Percentiles rank a stretch among this genome's conserved stretches.
These are phyloP conservation scores for Chlorella sp. DNA, from an alignment of 139 green algal species.

Conservation along the genomic window DNA sequence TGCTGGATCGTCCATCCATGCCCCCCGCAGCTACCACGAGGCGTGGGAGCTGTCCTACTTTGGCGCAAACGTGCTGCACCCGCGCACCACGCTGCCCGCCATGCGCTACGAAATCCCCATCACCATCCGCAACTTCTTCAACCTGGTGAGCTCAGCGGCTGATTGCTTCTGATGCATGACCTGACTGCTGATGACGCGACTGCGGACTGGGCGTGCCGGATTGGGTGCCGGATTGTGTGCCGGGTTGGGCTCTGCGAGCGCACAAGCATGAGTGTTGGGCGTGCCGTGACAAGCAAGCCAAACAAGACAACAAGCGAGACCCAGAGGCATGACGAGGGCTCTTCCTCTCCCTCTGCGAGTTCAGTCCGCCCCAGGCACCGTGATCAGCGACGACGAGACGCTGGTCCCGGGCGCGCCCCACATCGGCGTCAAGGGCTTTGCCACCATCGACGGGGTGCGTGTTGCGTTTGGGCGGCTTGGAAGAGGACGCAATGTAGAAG, in stretches of 20 bases:
- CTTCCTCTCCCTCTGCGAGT: background rate
- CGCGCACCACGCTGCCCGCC: slow-evolving; percentile 93
- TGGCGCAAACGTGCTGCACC: slow-evolving; percentile 98
- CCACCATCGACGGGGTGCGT: slow-evolving; percentile 94
- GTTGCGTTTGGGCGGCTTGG: no score
- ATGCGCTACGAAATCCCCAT: slow-evolving; percentile 97
- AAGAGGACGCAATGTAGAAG: no score
- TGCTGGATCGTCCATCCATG: background rate
- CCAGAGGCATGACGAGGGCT: no score
- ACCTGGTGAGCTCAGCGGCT: slow-evolving; percentile 56
- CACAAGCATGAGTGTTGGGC: no score
- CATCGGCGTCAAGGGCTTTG: slow-evolving; percentile 92
- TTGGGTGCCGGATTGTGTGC: no score
- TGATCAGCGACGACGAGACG: slow-evolving; percentile 49
- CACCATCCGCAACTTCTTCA: slow-evolving; percentile 97
- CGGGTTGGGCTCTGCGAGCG: no score
- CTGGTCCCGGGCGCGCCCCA: slow-evolving; percentile 15
- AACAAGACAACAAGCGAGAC: no score
- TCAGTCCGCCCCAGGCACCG: slow-evolving; percentile 44
- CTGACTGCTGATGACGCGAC: no score
- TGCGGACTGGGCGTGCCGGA: no score
- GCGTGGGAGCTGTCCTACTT: slow-evolving; percentile 99
- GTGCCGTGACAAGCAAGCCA: no score
- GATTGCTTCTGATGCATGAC: no score
- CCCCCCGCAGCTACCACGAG: slow-evolving; percentile 91